Evolutionary conservation across 1,284 basidiomycete species (phyloP).

Genomic region (Pterula multifida): DNA sequence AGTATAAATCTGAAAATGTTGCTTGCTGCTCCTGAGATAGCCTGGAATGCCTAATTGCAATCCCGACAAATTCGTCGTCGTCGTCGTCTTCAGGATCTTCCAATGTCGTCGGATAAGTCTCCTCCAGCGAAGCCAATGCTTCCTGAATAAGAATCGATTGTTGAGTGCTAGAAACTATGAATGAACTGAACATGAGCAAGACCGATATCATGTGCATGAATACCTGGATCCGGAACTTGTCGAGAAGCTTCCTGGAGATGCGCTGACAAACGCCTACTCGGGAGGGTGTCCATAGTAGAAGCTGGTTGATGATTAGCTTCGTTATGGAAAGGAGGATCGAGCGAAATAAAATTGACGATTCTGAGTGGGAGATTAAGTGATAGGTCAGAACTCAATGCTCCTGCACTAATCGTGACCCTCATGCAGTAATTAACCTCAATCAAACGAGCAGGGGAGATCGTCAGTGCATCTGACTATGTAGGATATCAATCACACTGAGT

Average conservation of each 20-base stretch:
- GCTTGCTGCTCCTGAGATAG: slow-evolving; percentile 14
- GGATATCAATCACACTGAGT: slow-evolving; percentile 1
- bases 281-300: no score
- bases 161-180: no score
- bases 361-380: slow-evolving; percentile 59
- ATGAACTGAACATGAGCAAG: no score
- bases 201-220: no score
- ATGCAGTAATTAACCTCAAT: slow-evolving; percentile 75
- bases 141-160: no score
- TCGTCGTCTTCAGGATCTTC: slow-evolving; percentile 9
- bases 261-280: no score
- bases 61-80: slow-evolving; percentile 22
- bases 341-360: slow-evolving; percentile 70
- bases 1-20: slow-evolving; percentile 22
- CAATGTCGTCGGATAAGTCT: no score
- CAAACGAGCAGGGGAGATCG: slow-evolving; percentile 63
- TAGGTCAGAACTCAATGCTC: slow-evolving; percentile 53
- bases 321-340: slow-evolving; percentile 48
- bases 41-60: slow-evolving; percentile 16
- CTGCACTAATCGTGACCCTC: slow-evolving; percentile 57
- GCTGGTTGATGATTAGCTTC: background rate
- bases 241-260: no score
- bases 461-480: slow-evolving; percentile 58
- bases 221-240: no score
- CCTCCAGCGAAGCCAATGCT: no score